These are phyloP conservation scores for Globisporangium orthogonon DNA, from an alignment of 352 stramenopile genomes.

Conservation along the genomic window DNA sequence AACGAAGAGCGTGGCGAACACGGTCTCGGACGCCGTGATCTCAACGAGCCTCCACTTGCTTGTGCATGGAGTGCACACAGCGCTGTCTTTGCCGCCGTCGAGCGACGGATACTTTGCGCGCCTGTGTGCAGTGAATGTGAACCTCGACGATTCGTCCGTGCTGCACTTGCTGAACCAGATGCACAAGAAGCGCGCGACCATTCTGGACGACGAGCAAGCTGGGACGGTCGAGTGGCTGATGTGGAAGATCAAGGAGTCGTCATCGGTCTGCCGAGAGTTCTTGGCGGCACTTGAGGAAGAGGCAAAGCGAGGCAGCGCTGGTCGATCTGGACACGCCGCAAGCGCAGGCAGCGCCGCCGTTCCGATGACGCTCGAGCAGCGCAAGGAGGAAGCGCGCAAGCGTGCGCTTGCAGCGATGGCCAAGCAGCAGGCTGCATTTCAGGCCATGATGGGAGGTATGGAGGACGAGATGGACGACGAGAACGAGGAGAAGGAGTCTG, in stretches of 20 bases:
- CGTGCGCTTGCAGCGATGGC: conserved; percentile 76
- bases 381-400: conserved; percentile 73
- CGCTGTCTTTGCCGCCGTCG: conserved; percentile 12
- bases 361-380: conserved; percentile 57
- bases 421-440: conserved; percentile 76
- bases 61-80: conserved; percentile 71
- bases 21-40: conserved; percentile 75
- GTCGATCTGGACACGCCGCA: neutral
- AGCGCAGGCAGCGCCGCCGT: conserved; percentile 3
- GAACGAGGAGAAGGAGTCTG: conserved; percentile 20
- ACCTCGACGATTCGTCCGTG: conserved; percentile 37
- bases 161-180: conserved; percentile 49
- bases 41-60: conserved; percentile 79
- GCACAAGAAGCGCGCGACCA: conserved; percentile 27
- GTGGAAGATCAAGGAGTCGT: conserved; percentile 45
- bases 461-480: conserved; percentile 31
- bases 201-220: conserved; percentile 71
- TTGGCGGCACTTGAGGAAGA: conserved; percentile 30
- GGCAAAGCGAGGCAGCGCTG: conserved; percentile 16
- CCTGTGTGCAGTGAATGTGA: conserved; percentile 27
- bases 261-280: conserved; percentile 27
- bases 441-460: conserved; percentile 70
- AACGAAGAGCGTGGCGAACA: conserved; percentile 16
- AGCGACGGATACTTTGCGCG: conserved; percentile 42
- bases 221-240: conserved; percentile 75